Conservation (phyloP, 2,329 filamentous ascomycete genomes). For the Tympanopsis confertula region DNA sequence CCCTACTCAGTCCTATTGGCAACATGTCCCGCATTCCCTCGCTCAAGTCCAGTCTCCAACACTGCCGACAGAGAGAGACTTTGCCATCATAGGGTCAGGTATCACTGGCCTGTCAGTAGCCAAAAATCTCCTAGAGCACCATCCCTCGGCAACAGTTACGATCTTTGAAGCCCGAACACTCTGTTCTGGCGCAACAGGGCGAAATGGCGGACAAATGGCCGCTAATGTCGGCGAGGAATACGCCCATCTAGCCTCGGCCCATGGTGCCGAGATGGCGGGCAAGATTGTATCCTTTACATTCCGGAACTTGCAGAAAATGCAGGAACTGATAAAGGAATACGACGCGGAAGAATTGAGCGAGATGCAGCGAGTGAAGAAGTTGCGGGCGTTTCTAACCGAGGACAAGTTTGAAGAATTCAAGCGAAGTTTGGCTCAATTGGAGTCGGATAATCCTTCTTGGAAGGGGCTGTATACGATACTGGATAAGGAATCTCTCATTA, state of each 20-base stretch:
- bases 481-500: too few species aligned
- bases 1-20: constrained; percentile 20
- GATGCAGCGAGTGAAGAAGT: constrained; percentile 1
- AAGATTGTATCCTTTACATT: constrained; percentile 6
- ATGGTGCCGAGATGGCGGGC: constrained; percentile 5
- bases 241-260: constrained; percentile 5
- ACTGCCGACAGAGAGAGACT: constrained; percentile 12
- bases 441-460: too few species aligned
- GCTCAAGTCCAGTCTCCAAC: constrained; percentile 8
- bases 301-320: constrained; percentile 3
- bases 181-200: constrained; percentile 14
- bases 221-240: not conserved
- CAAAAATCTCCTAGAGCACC: constrained; percentile 13
- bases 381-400: not conserved
- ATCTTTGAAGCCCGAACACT: constrained; percentile 15
- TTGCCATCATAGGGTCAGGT: constrained; percentile 23
- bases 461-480: too few species aligned
- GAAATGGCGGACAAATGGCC: constrained; percentile 18
- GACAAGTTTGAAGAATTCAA: too few species aligned
- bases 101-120: constrained; percentile 19
- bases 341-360: constrained; percentile 9
- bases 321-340: constrained; percentile 3
- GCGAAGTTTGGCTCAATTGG: too few species aligned
- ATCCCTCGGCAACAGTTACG: constrained; percentile 6
- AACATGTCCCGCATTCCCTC: constrained; percentile 9